phyloP scores from a whole-genome alignment of 108 stramenopile species.

The Nitzschia inconspicua region DNA sequence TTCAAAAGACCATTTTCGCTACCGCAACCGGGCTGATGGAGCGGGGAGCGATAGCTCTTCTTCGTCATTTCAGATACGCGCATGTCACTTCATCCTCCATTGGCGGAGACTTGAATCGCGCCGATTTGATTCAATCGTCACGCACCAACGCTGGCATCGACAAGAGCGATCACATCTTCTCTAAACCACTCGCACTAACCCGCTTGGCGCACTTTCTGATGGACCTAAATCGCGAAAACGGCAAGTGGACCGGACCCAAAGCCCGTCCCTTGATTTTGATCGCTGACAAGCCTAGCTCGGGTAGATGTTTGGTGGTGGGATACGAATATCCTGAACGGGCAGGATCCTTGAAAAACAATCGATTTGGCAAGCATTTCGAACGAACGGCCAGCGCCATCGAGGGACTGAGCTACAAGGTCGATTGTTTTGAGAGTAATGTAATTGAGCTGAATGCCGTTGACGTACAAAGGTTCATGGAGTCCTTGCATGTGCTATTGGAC shows the following conservation, averaged over 20 bases:
- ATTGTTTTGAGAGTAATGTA: constrained; percentile 90
- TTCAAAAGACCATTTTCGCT: constrained; percentile 64
- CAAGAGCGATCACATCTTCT: constrained; percentile 56
- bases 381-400: constrained; percentile 84
- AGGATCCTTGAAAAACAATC: constrained; percentile 72
- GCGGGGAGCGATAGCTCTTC: constrained; percentile 71
- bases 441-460: constrained; percentile 78
- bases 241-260: constrained; percentile 86
- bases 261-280: constrained; percentile 81
- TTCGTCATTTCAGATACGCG: constrained; percentile 86
- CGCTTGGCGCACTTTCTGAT: constrained; percentile 82
- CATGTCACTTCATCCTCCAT: constrained; percentile 63
- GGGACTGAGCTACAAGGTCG: constrained; percentile 61
- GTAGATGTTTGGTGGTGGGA: constrained; percentile 88
- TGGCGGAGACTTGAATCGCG: constrained; percentile 20
- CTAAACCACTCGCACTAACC: constrained; percentile 76
- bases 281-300: constrained; percentile 72
- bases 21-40: constrained; percentile 72
- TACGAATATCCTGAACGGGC: constrained; percentile 78
- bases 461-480: constrained; percentile 92
- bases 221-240: constrained; percentile 88
- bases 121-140: constrained; percentile 17
- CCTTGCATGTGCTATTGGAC: constrained; percentile 87
- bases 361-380: constrained; percentile 84
- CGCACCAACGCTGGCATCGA: constrained; percentile 5